Evolutionary conservation across 2,329 filamentous ascomycete species (phyloP), one percentile per base, ranked within the genome.

Genomic region (Colletotrichum kahawae): DNA sequence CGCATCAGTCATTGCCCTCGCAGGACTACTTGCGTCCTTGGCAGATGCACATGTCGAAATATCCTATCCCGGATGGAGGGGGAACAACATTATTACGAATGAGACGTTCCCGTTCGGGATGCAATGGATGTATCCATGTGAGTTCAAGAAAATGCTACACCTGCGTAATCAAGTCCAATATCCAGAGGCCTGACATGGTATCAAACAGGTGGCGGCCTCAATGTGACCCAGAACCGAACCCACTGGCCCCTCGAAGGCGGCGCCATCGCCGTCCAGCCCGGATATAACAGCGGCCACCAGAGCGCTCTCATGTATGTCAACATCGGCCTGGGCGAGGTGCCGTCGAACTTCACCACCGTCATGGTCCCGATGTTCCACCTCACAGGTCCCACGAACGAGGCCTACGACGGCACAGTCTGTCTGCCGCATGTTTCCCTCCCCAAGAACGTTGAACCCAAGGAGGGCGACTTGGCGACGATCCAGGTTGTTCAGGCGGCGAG

Each of bases 101-200:
- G 91, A 91, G 70, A 90, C 88, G 7, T 93, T 88, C 77, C 91
- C 92, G 1, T 93, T 90, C 78, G 92, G 92, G 79, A 92, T 92
- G 90, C 89, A 93, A 83, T 94, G 92, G 91, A 89, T 90, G 80
- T 93, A 93, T 84, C 92, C 92, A 80, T 94, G 92, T 93, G 86
- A 79, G 90, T 83, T 14, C 1, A 4, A 4, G 18, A n/a, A n/a
- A n/a, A n/a, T n/a, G 10, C 9, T 21, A 4, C 8, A 18, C 18
- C 18, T n/a, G 0, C 5, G 9, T 12, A 2, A 3, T n/a, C 18
- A 6, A n/a, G 38, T n/a, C 21, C 21, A 27, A 27, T 3, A 3
- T 56, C 57, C 0, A n/a, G 16, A 43, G 2, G n/a, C n/a, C 38
- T 43, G 0, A n/a, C 38, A 43, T 43, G 36, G 8, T 4, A 18